phyloP scores from a whole-genome alignment of 257 asterid genomes.

The Prunella vulgaris region DNA sequence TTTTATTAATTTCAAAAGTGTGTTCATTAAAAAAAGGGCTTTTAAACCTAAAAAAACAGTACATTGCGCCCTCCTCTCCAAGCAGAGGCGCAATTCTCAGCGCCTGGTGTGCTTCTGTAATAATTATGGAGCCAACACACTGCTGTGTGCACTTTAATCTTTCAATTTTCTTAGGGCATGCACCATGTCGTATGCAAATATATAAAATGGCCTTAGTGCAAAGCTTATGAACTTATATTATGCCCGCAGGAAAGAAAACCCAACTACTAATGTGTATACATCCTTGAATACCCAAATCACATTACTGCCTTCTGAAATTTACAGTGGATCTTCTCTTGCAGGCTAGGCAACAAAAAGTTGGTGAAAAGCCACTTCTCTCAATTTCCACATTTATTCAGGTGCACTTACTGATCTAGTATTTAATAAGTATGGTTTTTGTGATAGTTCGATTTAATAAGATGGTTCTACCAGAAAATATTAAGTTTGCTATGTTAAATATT shows the following conservation, averaged over 20 bases:
- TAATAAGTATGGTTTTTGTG: slow-evolving; percentile 4
- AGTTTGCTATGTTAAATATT: background rate
- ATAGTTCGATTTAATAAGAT: slow-evolving; percentile 11
- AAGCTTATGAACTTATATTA: background rate
- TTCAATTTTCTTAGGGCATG: background rate
- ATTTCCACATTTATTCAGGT: slow-evolving; percentile 82
- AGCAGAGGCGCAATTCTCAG: no score
- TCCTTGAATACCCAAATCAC: slow-evolving; percentile 11
- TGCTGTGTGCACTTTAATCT: background rate
- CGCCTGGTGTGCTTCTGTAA: no score
- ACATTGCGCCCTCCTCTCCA: no score
- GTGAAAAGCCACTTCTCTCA: slow-evolving; percentile 88
- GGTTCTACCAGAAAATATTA: background rate
- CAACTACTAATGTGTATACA: background rate
- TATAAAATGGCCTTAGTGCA: background rate
- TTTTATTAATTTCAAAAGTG: no score
- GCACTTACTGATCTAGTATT: slow-evolving; percentile 18
- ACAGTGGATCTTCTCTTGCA: slow-evolving; percentile 31
- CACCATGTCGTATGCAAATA: background rate
- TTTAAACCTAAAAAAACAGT: no score
- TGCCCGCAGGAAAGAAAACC: background rate
- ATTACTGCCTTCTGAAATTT: slow-evolving; percentile 16
- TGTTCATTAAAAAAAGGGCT: no score
- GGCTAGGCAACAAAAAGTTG: slow-evolving; percentile 83
- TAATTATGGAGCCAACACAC: background rate